A percentile compares a stretch with the other conserved stretches of the same genome.
These are phyloP conservation scores for Ophiostoma sp. DNA, from an alignment of 2,329 filamentous ascomycete genomes.

Conservation along the genomic window DNA sequence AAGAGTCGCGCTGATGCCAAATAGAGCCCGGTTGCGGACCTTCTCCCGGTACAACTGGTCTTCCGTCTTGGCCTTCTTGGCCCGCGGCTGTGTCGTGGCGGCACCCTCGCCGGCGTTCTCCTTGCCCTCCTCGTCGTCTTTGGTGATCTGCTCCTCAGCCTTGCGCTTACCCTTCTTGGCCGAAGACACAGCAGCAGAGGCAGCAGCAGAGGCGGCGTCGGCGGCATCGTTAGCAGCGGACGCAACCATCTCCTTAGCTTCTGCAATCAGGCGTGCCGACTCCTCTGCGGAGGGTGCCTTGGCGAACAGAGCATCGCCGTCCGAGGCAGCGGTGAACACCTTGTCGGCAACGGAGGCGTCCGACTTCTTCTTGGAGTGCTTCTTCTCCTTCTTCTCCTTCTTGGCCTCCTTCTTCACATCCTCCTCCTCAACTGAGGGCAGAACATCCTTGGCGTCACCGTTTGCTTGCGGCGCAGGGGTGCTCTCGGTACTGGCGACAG, in stretches of 20 bases:
- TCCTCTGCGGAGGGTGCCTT: conserved; percentile 75
- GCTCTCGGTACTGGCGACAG: conserved; percentile 35
- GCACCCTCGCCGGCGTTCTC: conserved; percentile 43
- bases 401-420: conserved; percentile 38
- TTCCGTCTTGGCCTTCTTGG: conserved; percentile 79
- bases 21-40: conserved; percentile 79
- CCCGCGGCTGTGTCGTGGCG: conserved; percentile 29
- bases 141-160: conserved; percentile 68
- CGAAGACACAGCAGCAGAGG: conserved; percentile 40
- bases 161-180: conserved; percentile 69
- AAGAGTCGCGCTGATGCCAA: conserved; percentile 83
- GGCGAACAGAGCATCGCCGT: conserved; percentile 68
- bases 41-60: conserved; percentile 80
- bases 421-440: conserved; percentile 57
- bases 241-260: conserved; percentile 86
- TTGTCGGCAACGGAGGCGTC: conserved; percentile 46
- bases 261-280: conserved; percentile 77
- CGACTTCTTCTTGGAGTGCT: conserved; percentile 60
- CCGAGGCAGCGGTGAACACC: conserved; percentile 34
- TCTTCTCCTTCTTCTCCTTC: conserved; percentile 33
- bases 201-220: conserved; percentile 41
- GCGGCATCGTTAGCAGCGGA: conserved; percentile 44
- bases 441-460: conserved; percentile 46
- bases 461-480: conserved; percentile 35
- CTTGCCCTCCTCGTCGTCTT: conserved; percentile 61